These are phyloP conservation scores for Mycena sanguinolenta DNA, from an alignment of 768 basidiomycete species.

Conservation along the genomic window DNA sequence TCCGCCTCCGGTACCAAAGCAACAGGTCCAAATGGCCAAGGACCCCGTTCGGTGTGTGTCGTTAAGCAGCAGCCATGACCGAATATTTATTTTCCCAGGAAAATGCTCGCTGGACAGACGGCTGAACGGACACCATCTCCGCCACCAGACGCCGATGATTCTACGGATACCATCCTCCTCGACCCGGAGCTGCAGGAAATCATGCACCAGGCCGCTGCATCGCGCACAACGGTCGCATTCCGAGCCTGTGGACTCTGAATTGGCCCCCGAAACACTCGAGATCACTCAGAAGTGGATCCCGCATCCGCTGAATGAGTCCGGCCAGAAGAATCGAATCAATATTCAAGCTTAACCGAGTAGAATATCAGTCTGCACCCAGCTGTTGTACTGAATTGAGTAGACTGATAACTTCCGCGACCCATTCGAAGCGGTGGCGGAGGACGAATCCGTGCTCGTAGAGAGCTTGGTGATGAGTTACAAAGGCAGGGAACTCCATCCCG, in stretches of 20 bases:
- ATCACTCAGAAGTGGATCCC: slow-evolving; percentile 74
- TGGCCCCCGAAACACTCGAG: slow-evolving; percentile 56
- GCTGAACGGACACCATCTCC: slow-evolving; percentile 63
- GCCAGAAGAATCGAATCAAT: slow-evolving; percentile 57
- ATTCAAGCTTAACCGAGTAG: slow-evolving; percentile 72
- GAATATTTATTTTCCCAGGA: slow-evolving; percentile 48
- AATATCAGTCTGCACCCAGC: slow-evolving; percentile 30
- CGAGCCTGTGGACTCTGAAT: slow-evolving; percentile 40
- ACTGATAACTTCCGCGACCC: slow-evolving; percentile 73
- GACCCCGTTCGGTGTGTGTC: slow-evolving; percentile 68
- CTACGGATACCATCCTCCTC: slow-evolving; percentile 63
- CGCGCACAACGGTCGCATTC: slow-evolving; percentile 42
- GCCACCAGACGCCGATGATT: slow-evolving; percentile 56
- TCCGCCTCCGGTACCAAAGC: slow-evolving; percentile 70
- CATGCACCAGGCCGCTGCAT: slow-evolving; percentile 53
- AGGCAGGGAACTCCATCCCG: slow-evolving; percentile 73
- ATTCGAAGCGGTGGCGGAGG: slow-evolving; percentile 77
- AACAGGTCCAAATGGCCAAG: slow-evolving; percentile 69
- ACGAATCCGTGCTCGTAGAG: slow-evolving; percentile 62
- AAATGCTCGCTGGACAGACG: slow-evolving; percentile 55
- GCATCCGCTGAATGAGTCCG: slow-evolving; percentile 67
- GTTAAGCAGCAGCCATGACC: too few species aligned
- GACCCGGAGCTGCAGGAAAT: slow-evolving; percentile 77
- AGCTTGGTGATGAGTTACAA: slow-evolving; percentile 73
- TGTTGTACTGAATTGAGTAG: slow-evolving; percentile 49